A percentile compares a stretch with the other conserved stretches of the same genome.
phyloP scores from a whole-genome alignment of 2,329 filamentous ascomycete species.

The Colletotrichum simmondsii region DNA sequence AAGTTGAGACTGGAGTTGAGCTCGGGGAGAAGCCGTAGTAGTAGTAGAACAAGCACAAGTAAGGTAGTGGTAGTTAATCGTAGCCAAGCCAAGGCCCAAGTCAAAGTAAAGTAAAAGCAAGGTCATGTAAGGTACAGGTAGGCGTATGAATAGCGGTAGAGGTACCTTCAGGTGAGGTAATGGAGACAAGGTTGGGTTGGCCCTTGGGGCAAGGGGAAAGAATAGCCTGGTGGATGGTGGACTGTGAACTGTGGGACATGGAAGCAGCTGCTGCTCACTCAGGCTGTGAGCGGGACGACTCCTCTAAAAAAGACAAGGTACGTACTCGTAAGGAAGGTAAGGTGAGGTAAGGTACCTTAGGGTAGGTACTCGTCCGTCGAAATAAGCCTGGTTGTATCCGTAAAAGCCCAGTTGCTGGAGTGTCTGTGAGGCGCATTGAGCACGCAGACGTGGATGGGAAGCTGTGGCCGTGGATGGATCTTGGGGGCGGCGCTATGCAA shows the following conservation, averaged over 20 bases:
- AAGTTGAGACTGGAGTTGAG: not conserved
- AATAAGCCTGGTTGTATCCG: not conserved
- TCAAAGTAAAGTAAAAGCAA: not conserved
- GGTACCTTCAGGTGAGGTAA: not conserved
- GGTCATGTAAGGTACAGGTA: not conserved
- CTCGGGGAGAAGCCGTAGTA: not conserved
- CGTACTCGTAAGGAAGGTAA: not conserved
- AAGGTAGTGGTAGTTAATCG: not conserved
- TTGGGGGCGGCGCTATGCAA: conserved; percentile 11
- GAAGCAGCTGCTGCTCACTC: too few species aligned
- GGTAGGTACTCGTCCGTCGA: not conserved
- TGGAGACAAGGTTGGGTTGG: not conserved
- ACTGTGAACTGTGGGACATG: not conserved
- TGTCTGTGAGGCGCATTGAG: conserved; percentile 18
- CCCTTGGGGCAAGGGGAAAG: not conserved
- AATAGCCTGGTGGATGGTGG: conserved; percentile 7
- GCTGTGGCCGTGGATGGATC: not conserved
- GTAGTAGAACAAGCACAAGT: not conserved
- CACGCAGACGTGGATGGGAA: not conserved
- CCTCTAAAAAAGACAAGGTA: conserved; percentile 4
- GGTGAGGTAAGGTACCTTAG: not conserved
- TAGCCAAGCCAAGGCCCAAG: not conserved
- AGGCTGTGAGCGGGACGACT: not conserved
- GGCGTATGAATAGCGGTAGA: not conserved
- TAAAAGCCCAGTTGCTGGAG: not conserved